Evolutionary conservation across 73 alveolate genomes (phyloP).

Genomic region (Symbiodinium pilosum): DNA sequence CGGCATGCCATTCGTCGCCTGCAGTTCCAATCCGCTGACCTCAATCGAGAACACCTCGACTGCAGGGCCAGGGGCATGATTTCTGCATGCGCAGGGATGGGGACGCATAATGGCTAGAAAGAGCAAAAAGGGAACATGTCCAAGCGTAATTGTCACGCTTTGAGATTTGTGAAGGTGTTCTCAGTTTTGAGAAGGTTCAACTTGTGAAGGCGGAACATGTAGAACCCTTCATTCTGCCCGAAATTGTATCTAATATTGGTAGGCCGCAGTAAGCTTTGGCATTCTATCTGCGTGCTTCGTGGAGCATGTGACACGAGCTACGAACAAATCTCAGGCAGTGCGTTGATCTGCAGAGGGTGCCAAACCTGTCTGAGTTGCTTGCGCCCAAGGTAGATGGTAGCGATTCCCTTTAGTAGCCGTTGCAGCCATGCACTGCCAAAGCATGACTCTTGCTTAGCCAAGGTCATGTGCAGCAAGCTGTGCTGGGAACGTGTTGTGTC

Average conservation of each 20-base stretch:
- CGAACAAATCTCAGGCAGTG: constrained; percentile 52
- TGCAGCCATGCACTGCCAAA: not conserved
- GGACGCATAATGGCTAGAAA: too few relatives aligned
- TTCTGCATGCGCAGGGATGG: too few relatives aligned
- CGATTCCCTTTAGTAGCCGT: too few relatives aligned
- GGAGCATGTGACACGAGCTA: too few relatives aligned
- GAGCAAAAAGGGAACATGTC: not conserved
- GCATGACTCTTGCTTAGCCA: not conserved
- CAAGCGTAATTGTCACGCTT: not conserved
- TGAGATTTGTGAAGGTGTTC: not conserved
- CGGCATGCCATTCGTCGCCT: not conserved
- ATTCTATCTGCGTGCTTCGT: too few relatives aligned
- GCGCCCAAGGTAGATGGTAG: not conserved
- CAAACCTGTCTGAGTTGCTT: not conserved
- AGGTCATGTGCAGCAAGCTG: constrained; percentile 87
- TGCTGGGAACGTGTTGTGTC: constrained; percentile 66
- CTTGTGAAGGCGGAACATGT: not conserved
- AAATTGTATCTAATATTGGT: too few relatives aligned
- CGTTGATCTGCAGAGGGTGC: constrained; percentile 19
- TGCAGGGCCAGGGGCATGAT: constrained; percentile 38
- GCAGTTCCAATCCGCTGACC: constrained; percentile 43
- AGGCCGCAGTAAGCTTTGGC: too few relatives aligned
- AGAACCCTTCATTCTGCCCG: too few relatives aligned
- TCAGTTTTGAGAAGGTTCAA: not conserved
- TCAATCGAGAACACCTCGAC: not conserved